Evolutionary conservation across 805 yeast species (phyloP).

Genomic region (Ogataea naganishii): DNA sequence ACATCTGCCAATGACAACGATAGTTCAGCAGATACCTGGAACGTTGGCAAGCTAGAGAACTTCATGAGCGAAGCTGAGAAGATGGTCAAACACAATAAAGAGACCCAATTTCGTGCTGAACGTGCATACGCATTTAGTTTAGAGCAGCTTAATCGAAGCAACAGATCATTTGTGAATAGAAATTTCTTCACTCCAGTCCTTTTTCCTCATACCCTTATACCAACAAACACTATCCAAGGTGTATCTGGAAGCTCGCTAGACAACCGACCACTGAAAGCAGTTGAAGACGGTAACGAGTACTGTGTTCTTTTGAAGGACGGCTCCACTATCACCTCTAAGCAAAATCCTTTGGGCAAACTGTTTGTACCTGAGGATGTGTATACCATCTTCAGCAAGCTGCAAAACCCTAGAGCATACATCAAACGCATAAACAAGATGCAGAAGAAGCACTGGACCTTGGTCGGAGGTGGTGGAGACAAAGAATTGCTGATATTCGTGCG

Average conservation of each 20-base stretch:
- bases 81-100: slow-evolving; percentile 29
- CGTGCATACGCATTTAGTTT: slow-evolving; percentile 47
- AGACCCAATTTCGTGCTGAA: slow-evolving; percentile 35
- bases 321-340: slow-evolving; percentile 20
- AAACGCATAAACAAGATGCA: slow-evolving; percentile 33
- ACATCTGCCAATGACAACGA: too few species aligned
- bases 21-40: slow-evolving; percentile 1
- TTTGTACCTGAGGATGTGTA: slow-evolving; percentile 32
- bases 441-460: slow-evolving; percentile 40
- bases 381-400: slow-evolving; percentile 29
- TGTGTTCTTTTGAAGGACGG: slow-evolving; percentile 24
- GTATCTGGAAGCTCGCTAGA: neutral
- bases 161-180: slow-evolving; percentile 30
- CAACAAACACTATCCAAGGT: slow-evolving; percentile 7
- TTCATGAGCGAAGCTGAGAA: slow-evolving; percentile 36
- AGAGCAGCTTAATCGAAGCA: slow-evolving; percentile 21
- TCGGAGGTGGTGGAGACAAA: slow-evolving; percentile 38
- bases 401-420: slow-evolving; percentile 27
- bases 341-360: slow-evolving; percentile 31
- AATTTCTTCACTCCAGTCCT: slow-evolving; percentile 39
- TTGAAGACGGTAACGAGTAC: slow-evolving; percentile 9
- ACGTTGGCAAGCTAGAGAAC: slow-evolving; percentile 23
- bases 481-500: slow-evolving; percentile 33
- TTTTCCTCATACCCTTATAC: slow-evolving; percentile 23
- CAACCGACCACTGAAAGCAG: neutral